A percentile compares a stretch with the other conserved stretches of the same genome.
Evolutionary conservation across 495 filamentous ascomycete species (phyloP).

Genomic region (Xylaria cubensis): DNA sequence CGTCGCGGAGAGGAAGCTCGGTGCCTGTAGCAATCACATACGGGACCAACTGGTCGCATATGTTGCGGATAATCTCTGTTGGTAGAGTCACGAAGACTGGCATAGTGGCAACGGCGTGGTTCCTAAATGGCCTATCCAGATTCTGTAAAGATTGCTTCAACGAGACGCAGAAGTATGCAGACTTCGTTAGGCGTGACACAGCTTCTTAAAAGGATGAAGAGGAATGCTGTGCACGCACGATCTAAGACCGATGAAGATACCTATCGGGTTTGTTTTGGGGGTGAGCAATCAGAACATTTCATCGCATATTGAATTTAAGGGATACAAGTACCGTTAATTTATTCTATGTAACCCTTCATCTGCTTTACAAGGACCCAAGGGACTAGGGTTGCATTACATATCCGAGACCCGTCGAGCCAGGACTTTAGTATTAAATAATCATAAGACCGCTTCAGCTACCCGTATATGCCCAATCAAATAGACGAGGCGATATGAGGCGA

Average conservation of each 20-base stretch:
- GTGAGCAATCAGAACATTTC: background rate
- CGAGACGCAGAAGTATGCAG: background rate
- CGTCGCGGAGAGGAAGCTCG: background rate
- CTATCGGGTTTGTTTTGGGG: background rate
- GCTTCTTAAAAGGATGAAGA: background rate
- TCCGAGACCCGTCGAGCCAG: too few relatives aligned
- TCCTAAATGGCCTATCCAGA: background rate
- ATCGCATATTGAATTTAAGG: background rate
- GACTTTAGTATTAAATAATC: too few relatives aligned
- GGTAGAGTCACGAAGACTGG: background rate
- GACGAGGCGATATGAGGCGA: too few relatives aligned
- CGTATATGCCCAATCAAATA: too few relatives aligned
- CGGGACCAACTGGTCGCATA: background rate
- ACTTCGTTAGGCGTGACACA: background rate
- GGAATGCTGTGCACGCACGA: too few relatives aligned
- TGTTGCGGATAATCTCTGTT: background rate
- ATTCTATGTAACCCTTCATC: background rate
- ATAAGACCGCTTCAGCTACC: too few relatives aligned
- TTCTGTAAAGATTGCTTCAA: background rate
- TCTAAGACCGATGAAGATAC: background rate
- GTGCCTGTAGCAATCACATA: background rate
- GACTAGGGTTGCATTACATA: too few relatives aligned
- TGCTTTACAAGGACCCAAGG: background rate
- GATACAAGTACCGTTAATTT: background rate
- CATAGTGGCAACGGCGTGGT: background rate